Conservation (phyloP, 441 rosid genomes). For the Syzygium syzygioides region DNA sequence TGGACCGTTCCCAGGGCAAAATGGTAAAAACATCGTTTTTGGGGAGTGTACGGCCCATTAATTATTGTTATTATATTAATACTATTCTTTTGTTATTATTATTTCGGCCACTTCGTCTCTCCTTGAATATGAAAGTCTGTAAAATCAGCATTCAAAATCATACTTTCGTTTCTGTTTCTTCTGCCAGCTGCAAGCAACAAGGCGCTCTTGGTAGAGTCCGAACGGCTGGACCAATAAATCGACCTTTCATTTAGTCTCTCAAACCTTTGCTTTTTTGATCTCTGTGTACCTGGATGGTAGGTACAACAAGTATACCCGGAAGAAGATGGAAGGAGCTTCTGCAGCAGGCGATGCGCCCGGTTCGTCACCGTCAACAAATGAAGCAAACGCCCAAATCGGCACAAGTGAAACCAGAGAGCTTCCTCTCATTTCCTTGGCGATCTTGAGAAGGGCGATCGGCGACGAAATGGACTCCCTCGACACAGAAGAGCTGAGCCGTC, state of each 20-base stretch:
- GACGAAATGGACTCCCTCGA: neutral
- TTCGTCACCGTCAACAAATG: neutral
- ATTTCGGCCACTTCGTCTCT: neutral
- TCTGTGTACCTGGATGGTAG: neutral
- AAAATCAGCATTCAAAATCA: neutral
- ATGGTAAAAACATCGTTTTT: too few species aligned
- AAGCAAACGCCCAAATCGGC: neutral
- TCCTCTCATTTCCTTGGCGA: neutral
- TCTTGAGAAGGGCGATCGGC: neutral
- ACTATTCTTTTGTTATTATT: too few species aligned
- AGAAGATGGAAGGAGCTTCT: neutral
- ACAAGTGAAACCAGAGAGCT: neutral
- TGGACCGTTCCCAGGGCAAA: too few species aligned
- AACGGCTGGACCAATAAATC: too few species aligned
- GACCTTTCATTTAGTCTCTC: neutral
- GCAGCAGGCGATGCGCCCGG: neutral
- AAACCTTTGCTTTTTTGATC: neutral
- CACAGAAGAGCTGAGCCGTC: neutral
- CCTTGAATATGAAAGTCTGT: neutral
- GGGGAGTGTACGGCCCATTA: too few species aligned
- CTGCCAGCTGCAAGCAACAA: too few species aligned
- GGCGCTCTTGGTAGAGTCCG: too few species aligned
- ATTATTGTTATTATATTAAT: too few species aligned
- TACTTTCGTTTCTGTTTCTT: neutral
- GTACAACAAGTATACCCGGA: neutral